These are phyloP conservation scores for Leccinum insolens DNA, from an alignment of 1,284 basidiomycete species.

Conservation along the genomic window DNA sequence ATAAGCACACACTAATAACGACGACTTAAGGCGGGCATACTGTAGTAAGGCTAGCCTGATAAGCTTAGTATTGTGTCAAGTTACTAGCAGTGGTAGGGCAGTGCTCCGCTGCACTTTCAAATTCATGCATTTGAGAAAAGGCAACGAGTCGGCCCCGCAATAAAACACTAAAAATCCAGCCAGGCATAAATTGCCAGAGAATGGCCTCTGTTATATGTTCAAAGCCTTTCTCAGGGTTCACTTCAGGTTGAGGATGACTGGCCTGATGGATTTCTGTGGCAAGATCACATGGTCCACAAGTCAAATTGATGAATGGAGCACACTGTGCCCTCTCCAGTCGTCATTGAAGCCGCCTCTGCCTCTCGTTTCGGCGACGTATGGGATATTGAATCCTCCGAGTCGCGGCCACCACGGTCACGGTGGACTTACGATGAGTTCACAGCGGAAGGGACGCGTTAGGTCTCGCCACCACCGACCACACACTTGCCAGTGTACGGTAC, in stretches of 20 bases:
- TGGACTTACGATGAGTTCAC: constrained; percentile 13
- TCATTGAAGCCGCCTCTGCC: neutral
- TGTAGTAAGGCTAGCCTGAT: neutral
- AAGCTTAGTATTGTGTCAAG: neutral
- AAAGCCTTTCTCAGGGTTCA: neutral
- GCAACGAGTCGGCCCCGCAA: neutral
- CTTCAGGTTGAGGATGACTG: neutral
- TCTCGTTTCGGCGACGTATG: neutral
- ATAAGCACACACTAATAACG: neutral
- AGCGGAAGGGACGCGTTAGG: constrained; percentile 32
- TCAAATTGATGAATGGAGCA: neutral
- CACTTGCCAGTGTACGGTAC: constrained; percentile 33
- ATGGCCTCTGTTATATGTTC: neutral
- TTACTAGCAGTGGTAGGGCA: neutral
- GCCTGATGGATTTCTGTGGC: neutral
- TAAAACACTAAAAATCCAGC: neutral
- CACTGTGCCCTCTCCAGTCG: neutral
- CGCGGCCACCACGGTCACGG: neutral
- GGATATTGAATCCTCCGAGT: neutral
- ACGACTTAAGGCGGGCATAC: neutral
- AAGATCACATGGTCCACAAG: neutral
- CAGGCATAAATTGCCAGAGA: neutral
- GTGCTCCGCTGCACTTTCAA: neutral
- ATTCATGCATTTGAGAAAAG: neutral
- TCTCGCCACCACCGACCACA: constrained; percentile 35